Conservation (phyloP, 768 basidiomycete genomes). For the Dioszegia crocea region DNA sequence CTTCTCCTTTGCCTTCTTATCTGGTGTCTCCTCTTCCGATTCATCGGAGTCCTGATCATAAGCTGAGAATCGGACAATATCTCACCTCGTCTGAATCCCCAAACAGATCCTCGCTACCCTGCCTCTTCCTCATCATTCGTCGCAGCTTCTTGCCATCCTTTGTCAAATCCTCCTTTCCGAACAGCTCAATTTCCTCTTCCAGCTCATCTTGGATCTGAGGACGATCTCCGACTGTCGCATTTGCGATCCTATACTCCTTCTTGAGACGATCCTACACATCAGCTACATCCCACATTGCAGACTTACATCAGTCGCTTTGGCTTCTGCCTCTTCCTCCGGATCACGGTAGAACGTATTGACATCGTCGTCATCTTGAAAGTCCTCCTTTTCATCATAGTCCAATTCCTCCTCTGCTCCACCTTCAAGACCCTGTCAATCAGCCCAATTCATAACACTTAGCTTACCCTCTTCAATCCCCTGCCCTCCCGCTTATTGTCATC, state of each 20-base stretch:
- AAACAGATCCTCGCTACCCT: conserved; percentile 23
- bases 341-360: conserved; percentile 40
- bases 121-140: conserved; percentile 34
- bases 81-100: conserved; percentile 21
- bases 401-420: conserved; percentile 43
- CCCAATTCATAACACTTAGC: no score
- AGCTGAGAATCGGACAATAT: neutral
- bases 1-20: conserved; percentile 24
- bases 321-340: conserved; percentile 39
- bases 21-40: conserved; percentile 6
- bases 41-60: conserved; percentile 9
- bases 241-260: conserved; percentile 39
- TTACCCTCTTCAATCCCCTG: conserved; percentile 26
- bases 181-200: conserved; percentile 27
- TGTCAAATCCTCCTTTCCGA: conserved; percentile 27
- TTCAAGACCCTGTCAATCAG: conserved; percentile 38
- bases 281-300: neutral
- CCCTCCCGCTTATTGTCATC: conserved; percentile 37
- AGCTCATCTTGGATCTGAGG: conserved; percentile 35
- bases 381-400: conserved; percentile 39
- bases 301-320: conserved; percentile 30
- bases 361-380: conserved; percentile 46
- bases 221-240: conserved; percentile 38
- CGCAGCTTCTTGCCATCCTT: conserved; percentile 35
- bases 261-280: conserved; percentile 29